phyloP scores from a whole-genome alignment of 1,139 yeast species.

The Magnusiomyces paraingens region DNA sequence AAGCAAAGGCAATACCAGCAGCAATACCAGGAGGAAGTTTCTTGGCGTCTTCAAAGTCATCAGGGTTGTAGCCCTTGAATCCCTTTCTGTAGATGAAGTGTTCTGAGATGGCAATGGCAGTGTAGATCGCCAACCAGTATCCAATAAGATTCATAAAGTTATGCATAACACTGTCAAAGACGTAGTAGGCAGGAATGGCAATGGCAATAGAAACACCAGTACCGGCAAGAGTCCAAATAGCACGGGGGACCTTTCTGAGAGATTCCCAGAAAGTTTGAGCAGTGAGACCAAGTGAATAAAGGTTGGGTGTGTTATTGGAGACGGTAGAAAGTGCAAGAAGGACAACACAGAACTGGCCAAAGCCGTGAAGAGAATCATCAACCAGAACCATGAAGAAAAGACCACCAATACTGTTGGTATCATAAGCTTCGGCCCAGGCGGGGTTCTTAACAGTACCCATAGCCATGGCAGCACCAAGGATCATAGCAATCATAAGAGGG shows the following conservation, averaged over 20 bases:
- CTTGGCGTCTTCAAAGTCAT: constrained; percentile 49
- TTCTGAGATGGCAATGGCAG: constrained; percentile 63
- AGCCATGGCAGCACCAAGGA: constrained; percentile 83
- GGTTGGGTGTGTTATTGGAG: constrained; percentile 86
- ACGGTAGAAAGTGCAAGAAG: constrained; percentile 75
- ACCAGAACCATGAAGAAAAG: constrained; percentile 72
- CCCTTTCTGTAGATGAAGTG: constrained; percentile 65
- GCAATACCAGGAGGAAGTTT: constrained; percentile 70
- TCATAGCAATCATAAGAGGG: constrained; percentile 68
- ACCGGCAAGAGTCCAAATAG: constrained; percentile 72
- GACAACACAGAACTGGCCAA: constrained; percentile 87
- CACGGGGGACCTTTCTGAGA: constrained; percentile 68
- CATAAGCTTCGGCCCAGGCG: constrained; percentile 49
- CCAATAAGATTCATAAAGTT: constrained; percentile 87
- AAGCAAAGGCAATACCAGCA: constrained; percentile 68
- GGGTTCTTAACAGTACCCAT: constrained; percentile 46
- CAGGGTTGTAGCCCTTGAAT: constrained; percentile 55
- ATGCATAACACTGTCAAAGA: constrained; percentile 64
- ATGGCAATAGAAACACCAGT: constrained; percentile 74
- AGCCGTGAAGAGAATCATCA: constrained; percentile 72
- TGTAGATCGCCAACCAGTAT: constrained; percentile 84
- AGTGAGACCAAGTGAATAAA: constrained; percentile 81
- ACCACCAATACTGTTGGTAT: constrained; percentile 65
- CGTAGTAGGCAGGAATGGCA: constrained; percentile 79
- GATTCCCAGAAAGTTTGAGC: constrained; percentile 79